Evolutionary conservation across 2,329 filamentous ascomycete species (phyloP), one percentile per base, ranked within the genome.

Genomic region (Xylaria sp.): DNA sequence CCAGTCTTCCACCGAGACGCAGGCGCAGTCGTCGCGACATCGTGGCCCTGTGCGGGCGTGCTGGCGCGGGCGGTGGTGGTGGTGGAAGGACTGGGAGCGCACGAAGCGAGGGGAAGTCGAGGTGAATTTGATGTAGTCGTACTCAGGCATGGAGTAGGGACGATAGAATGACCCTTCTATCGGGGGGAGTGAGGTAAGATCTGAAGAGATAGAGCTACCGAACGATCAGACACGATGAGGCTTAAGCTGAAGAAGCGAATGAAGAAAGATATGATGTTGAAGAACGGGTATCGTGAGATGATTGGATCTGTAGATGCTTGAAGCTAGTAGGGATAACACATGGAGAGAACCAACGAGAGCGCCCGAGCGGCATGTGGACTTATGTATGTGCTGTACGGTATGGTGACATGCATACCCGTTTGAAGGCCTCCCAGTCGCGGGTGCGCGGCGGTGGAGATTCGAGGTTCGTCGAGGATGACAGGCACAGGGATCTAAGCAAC

Each of bases 21-120:
- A 71, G n/a, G 75, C 73, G 60, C 76, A 78, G 72, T 72, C 67
- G 8, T 77, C 74, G 51, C 69, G 71, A 51, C 75, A 78, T 70
- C 68, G 68, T 12, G 60, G 43, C 6, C 68, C 72, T 51, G 48
- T 48, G 52, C 67, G 69, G 28, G 3, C 28, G 28, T 28, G 28
- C 28, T 28, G 28, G 39, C 67, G 72, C 23, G 69, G 67, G 28
- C 70, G 64, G 54, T 72, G 72, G 46, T 74, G 70, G 49, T 75
- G 66, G 1, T 70, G 71, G 66, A 74, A 76, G 20, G 75, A 76
- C 28, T 72, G 68, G 1, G 74, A 73, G 48, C 74, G 74, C 12
- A 70, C 61, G 58, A 75, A 74, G 56, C 61, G 68, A 48, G 67
- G 70, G 23, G 67, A 69, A n/a, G 62, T 60, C 33, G 66, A 61